Conservation (phyloP, 23 red algal species). For the Gracilaria caudata region DNA sequence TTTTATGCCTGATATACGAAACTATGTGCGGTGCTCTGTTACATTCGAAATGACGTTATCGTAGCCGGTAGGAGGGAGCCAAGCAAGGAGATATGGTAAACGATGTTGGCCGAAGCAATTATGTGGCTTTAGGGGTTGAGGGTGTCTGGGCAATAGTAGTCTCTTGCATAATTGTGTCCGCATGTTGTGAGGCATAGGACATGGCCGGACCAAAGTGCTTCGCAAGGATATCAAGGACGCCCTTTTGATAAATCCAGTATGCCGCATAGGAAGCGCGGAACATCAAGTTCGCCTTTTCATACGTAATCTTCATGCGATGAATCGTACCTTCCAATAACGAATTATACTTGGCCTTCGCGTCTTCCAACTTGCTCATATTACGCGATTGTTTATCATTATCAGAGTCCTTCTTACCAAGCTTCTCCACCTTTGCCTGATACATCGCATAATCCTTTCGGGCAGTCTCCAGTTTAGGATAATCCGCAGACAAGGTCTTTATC, state of each 20-base stretch:
- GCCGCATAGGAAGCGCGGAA: conserved; percentile 52
- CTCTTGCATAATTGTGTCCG: conserved; percentile 11
- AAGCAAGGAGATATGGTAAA: neutral
- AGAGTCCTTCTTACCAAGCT: conserved; percentile 59
- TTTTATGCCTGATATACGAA: neutral
- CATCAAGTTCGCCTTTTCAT: conserved; percentile 57
- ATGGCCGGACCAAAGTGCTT: conserved; percentile 49
- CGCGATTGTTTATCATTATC: conserved; percentile 54
- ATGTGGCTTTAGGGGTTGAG: neutral
- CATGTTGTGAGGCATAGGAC: conserved; percentile 21
- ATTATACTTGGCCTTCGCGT: conserved; percentile 59
- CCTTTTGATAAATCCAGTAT: conserved; percentile 66
- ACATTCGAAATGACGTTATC: neutral
- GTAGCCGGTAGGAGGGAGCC: neutral
- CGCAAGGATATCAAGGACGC: conserved; percentile 12
- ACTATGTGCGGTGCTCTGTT: neutral
- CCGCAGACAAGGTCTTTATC: conserved; percentile 38
- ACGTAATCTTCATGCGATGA: conserved; percentile 53
- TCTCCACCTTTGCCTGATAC: conserved; percentile 76
- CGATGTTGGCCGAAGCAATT: neutral
- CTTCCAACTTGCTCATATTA: conserved; percentile 70
- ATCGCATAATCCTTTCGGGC: conserved; percentile 59
- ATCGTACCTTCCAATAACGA: conserved; percentile 39
- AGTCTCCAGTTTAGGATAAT: conserved; percentile 36
- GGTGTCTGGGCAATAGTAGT: neutral